Conservation (phyloP, 1,284 basidiomycete genomes). For the Moesziomyces sp. region DNA sequence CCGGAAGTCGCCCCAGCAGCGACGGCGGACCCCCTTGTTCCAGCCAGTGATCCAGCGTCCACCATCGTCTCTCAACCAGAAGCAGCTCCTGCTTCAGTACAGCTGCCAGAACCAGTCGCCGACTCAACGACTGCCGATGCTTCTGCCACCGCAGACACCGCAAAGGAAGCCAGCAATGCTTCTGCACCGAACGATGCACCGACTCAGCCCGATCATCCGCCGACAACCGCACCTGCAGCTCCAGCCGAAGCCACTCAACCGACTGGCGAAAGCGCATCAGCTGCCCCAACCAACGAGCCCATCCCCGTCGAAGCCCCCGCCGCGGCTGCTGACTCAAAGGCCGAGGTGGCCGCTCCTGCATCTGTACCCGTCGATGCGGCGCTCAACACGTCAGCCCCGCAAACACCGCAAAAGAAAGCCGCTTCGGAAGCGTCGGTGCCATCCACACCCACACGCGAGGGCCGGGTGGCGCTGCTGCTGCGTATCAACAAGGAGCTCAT, state of each 20-base stretch:
- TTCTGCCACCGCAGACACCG: too few relatives aligned
- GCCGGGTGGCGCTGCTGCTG: constrained; percentile 43
- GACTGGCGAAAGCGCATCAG: too few relatives aligned
- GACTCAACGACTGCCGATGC: neutral
- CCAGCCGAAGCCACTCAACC: neutral
- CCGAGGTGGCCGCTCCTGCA: too few relatives aligned
- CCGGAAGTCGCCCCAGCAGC: too few relatives aligned
- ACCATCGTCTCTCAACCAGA: too few relatives aligned
- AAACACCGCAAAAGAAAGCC: constrained; percentile 22
- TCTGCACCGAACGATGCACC: neutral
- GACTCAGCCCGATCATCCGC: neutral
- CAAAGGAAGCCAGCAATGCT: neutral
- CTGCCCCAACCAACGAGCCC: too few relatives aligned
- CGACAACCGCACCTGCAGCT: neutral
- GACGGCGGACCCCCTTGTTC: too few relatives aligned
- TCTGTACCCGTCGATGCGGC: too few relatives aligned
- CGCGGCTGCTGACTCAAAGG: too few relatives aligned
- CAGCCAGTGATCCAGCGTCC: too few relatives aligned
- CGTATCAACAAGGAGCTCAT: constrained; percentile 63
- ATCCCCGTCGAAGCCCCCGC: too few relatives aligned
- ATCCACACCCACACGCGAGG: constrained; percentile 32
- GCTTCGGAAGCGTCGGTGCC: constrained; percentile 10
- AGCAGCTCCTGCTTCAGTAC: neutral
- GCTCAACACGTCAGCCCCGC: neutral
- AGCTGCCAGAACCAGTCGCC: neutral